Base-by-base conservation (phyloP, 202 grass and related monocot species). In the Sporobolus alterniflorus region DNA sequence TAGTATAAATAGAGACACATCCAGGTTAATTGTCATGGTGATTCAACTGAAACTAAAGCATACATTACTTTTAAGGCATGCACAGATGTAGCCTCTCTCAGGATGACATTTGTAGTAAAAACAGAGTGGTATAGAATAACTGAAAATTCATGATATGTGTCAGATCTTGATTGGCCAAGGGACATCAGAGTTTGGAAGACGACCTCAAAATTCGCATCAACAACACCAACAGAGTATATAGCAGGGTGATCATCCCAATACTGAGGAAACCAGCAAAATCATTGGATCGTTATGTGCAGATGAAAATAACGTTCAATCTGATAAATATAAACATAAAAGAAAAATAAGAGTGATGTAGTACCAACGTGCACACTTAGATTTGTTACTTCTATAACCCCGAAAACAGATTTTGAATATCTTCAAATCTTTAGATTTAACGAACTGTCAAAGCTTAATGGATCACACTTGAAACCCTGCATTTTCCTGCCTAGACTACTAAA, bases 51-150 rank as follows among this genome's bases (percentile, higher is more conserved):
- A 82, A 85, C 62, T 81, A 80, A 92, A 99, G 89, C 83, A 89
- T 99, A 86, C 91, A 88, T 96, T 99, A 99, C 96, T 99, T 99
- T 99, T 99, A 92, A 99, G 93, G 77, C 96, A 96, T 76, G 93
- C 96, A 85, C 96, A 93, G 46, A 96, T 85, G 75, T 92, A 92
- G 54, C 96, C 91, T 81, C 83, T 89, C 85, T 96, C 96, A 46
- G 84, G 89, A 68, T 54, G 83, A 36, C 89, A 99, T 69, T 88
- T 92, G 76, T 84, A 78, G 86, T 99, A 93, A 99, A 92, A 84
- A 99, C 87, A 54, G 96, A 99, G 79, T 99, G 96, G 85, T 92
- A 99, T 28, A 99, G 56, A 86, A 99, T 92, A 76, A 99, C 96
- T 99, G 91, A 60, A 60, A 82, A 84, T 83, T 73, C 64, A 89